Percentiles rank a stretch among this genome's conserved stretches.
These are phyloP conservation scores for Entonaema liquescens DNA, from an alignment of 495 filamentous ascomycete species.

Conservation along the genomic window DNA sequence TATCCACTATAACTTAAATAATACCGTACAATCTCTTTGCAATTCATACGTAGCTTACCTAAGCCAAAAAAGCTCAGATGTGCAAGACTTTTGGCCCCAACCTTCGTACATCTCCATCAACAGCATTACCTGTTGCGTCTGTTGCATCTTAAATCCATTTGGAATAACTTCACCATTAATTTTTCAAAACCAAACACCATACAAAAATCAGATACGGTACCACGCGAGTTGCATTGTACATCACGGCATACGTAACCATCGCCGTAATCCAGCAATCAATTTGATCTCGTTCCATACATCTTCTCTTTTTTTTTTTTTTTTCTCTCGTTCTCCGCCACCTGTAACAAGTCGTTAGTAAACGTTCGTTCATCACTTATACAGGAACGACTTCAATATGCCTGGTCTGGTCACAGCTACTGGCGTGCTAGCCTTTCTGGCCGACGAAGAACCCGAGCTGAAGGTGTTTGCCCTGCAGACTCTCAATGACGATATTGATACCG, in stretches of 20 bases:
- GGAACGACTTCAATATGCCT: constrained; percentile 69
- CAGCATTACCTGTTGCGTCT: too few species aligned
- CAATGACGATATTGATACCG: constrained; percentile 92
- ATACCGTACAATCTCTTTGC: too few species aligned
- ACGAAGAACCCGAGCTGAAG: constrained; percentile 91
- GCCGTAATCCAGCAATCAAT: not conserved
- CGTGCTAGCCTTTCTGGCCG: constrained; percentile 93
- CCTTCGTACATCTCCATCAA: too few species aligned
- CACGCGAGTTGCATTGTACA: constrained; percentile 1
- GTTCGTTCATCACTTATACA: not conserved
- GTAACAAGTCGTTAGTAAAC: constrained; percentile 7
- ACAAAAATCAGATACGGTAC: constrained; percentile 5
- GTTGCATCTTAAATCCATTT: constrained; percentile 10
- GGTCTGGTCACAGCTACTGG: constrained; percentile 93
- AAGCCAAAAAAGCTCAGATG: too few species aligned
- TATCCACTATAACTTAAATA: too few species aligned
- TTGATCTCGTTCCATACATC: constrained; percentile 14
- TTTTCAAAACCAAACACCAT: not conserved
- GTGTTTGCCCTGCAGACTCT: constrained; percentile 92
- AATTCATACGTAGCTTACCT: too few species aligned
- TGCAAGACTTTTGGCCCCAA: too few species aligned
- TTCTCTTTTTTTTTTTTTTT: constrained; percentile 2
- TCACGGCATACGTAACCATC: not conserved
- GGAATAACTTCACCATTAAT: constrained; percentile 21
- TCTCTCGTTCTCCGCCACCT: not conserved